Conservation (phyloP, 441 rosid species). For the Gossypium lobatum region DNA sequence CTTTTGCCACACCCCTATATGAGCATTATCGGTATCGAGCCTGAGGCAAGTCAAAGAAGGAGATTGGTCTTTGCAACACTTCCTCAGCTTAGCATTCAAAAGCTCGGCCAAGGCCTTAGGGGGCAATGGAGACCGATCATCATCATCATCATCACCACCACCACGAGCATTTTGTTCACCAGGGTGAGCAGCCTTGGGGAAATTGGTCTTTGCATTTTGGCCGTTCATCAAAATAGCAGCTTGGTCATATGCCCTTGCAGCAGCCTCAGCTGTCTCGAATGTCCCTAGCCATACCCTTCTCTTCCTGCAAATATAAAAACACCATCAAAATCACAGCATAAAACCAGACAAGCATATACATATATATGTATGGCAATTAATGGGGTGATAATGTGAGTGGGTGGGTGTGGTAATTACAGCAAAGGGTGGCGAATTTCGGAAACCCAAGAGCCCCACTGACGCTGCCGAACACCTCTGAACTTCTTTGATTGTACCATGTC, state of each 20-base stretch:
- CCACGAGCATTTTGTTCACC: background rate
- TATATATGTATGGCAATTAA: background rate
- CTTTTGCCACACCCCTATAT: constrained; percentile 85
- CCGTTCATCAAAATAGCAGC: constrained; percentile 75
- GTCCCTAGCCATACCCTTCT: constrained; percentile 92
- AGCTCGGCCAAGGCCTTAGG: constrained; percentile 46
- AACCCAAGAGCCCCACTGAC: constrained; percentile 97
- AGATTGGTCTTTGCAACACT: constrained; percentile 50
- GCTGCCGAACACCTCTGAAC: constrained; percentile 83
- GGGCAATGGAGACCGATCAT: constrained; percentile 22
- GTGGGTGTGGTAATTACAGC: constrained; percentile 38
- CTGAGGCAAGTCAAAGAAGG: constrained; percentile 76
- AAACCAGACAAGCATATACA: background rate
- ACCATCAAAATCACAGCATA: background rate
- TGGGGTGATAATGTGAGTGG: constrained; percentile 10
- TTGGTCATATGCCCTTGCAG: constrained; percentile 72
- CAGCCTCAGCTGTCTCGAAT: constrained; percentile 74
- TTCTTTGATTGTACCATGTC: constrained; percentile 64
- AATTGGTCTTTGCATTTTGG: constrained; percentile 70
- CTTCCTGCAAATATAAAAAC: constrained; percentile 35
- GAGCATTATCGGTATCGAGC: constrained; percentile 66
- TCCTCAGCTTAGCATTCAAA: constrained; percentile 51
- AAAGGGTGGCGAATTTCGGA: constrained; percentile 85
- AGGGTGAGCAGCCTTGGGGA: constrained; percentile 27
- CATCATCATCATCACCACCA: background rate